Evolutionary conservation across 768 basidiomycete genomes (phyloP).

Genomic region (Psilocybe subaeruginosa): DNA sequence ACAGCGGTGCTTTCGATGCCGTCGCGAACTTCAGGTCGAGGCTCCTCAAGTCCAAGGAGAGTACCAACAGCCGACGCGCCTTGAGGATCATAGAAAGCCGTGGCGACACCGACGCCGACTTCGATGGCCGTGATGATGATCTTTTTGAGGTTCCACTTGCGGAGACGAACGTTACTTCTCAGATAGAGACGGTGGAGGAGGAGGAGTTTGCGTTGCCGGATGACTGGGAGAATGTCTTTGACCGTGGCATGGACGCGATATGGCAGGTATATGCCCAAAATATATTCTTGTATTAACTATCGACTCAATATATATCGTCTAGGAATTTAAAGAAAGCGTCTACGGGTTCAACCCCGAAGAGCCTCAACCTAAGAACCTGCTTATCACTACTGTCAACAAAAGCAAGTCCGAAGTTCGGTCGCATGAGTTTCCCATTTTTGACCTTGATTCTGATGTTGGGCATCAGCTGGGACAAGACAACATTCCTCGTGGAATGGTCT

Average conservation of each 20-base stretch:
- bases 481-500: background rate
- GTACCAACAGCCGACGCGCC: constrained; percentile 15
- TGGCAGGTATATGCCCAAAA: constrained; percentile 1
- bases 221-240: constrained; percentile 8
- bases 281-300: background rate
- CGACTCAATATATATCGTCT: background rate
- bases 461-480: background rate
- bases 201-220: background rate
- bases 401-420: background rate
- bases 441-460: background rate
- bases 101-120: background rate
- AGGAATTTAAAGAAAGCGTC: background rate
- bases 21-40: constrained; percentile 6
- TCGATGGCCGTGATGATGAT: background rate
- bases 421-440: background rate
- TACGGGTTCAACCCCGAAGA: background rate
- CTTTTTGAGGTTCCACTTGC: background rate
- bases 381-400: background rate
- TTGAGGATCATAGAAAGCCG: constrained; percentile 17
- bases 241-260: constrained; percentile 1
- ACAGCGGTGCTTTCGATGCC: constrained; percentile 5
- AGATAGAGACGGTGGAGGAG: background rate
- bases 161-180: too few relatives aligned
- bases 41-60: constrained; percentile 9
- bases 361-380: background rate